A percentile compares a stretch with the other conserved stretches of the same genome.
Evolutionary conservation across 306 rosid genomes (phyloP).

Genomic region (Leucaena leucocephala): DNA sequence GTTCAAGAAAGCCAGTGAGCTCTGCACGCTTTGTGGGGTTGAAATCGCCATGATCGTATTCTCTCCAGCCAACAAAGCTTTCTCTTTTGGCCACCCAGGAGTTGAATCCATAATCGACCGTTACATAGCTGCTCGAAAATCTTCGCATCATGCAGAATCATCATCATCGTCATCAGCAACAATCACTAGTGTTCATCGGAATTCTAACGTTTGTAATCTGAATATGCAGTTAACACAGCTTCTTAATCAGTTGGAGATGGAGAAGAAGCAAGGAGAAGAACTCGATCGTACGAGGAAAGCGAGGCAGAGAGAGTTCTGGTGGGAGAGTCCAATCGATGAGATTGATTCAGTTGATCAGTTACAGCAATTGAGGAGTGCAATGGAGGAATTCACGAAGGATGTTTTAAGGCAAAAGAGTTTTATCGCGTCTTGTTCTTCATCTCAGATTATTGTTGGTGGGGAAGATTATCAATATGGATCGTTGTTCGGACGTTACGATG

Average conservation of each 20-base stretch:
- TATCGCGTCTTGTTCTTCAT: not conserved
- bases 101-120: slow-evolving; percentile 32
- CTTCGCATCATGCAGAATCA: not conserved
- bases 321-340: slow-evolving; percentile 35
- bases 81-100: slow-evolving; percentile 39
- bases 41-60: slow-evolving; percentile 35
- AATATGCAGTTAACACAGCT: slow-evolving; percentile 28
- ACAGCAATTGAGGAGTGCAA: slow-evolving; percentile 26
- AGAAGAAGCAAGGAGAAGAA: slow-evolving; percentile 30
- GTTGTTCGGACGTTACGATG: slow-evolving; percentile 2
- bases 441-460: not conserved
- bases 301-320: slow-evolving; percentile 32
- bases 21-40: slow-evolving; percentile 39
- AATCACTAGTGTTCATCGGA: not conserved
- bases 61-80: slow-evolving; percentile 28
- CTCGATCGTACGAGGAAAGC: slow-evolving; percentile 18
- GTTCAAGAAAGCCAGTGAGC: slow-evolving; percentile 41
- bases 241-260: slow-evolving; percentile 26
- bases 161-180: not conserved
- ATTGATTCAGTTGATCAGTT: slow-evolving; percentile 28
- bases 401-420: slow-evolving; percentile 17
- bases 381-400: slow-evolving; percentile 29
- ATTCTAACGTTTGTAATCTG: slow-evolving; percentile 12
- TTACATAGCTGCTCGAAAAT: not conserved
- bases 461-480: not conserved